phyloP scores from a whole-genome alignment of 257 asterid genomes.

The Scutellaria baicalensis region DNA sequence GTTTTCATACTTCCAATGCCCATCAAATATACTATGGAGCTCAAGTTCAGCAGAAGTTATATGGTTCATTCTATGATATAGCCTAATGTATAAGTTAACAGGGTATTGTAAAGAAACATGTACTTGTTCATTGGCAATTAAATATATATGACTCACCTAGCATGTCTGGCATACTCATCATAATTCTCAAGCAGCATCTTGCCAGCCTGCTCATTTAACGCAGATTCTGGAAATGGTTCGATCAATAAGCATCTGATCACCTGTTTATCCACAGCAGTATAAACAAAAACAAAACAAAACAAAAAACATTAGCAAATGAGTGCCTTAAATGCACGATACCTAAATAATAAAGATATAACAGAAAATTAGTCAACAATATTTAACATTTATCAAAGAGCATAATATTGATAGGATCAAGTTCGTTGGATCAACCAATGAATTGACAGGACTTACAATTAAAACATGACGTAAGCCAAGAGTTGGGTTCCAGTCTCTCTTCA shows the following conservation, averaged over 20 bases:
- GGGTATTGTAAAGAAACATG: not conserved
- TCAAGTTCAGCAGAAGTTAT: no score
- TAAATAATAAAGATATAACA: not conserved
- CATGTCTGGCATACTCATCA: constrained; percentile 86
- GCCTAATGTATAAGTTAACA: not conserved
- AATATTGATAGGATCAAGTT: not conserved
- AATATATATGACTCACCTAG: constrained; percentile 40
- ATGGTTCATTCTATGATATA: not conserved
- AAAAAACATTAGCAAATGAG: not conserved
- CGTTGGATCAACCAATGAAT: not conserved
- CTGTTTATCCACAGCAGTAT: constrained; percentile 24
- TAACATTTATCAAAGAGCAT: not conserved
- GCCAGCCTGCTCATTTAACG: constrained; percentile 94
- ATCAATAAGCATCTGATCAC: constrained; percentile 92
- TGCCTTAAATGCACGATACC: not conserved
- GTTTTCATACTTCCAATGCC: no score
- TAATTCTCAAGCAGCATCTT: constrained; percentile 91
- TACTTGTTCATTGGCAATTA: not conserved
- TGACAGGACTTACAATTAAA: constrained; percentile 49
- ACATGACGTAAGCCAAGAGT: constrained; percentile 90
- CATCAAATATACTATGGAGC: no score
- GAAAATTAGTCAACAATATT: not conserved
- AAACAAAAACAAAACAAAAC: no score
- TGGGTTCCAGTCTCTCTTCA: constrained; percentile 95
- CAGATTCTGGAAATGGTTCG: constrained; percentile 98